Evolutionary conservation across 768 basidiomycete species (phyloP).

Genomic region (Mycena pura): DNA sequence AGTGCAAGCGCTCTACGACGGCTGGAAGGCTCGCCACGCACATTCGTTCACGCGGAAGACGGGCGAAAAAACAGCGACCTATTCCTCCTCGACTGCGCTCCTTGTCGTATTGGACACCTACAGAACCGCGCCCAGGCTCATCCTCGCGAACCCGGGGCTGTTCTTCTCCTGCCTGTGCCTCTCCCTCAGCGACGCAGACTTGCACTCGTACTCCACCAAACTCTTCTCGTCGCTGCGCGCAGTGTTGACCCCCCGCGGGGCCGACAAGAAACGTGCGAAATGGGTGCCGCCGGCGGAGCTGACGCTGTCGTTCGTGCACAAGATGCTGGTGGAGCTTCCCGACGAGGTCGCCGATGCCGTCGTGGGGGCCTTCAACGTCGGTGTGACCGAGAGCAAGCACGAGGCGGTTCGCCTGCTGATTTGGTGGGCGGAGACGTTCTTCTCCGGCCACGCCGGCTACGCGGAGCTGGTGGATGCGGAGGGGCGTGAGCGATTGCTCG

Average conservation of each 20-base stretch:
- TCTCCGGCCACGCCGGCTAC: not conserved
- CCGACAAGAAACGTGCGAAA: constrained; percentile 1
- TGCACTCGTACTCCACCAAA: constrained; percentile 4
- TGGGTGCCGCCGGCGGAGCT: constrained; percentile 27
- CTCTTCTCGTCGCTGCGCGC: constrained; percentile 12
- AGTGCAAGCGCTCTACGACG: constrained; percentile 20
- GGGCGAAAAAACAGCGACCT: not conserved
- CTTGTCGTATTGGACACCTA: constrained; percentile 15
- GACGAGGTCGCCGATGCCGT: constrained; percentile 21
- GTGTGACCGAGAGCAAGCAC: constrained; percentile 15
- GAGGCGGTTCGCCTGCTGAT: constrained; percentile 18
- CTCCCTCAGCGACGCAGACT: constrained; percentile 20
- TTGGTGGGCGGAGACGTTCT: constrained; percentile 25
- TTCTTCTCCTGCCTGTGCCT: constrained; percentile 25
- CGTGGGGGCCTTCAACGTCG: constrained; percentile 19
- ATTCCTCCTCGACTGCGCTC: constrained; percentile 20
- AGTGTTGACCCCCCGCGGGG: constrained; percentile 9
- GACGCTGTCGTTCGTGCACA: constrained; percentile 26
- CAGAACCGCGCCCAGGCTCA: constrained; percentile 17
- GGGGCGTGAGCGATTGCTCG: constrained; percentile 20
- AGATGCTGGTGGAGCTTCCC: constrained; percentile 24
- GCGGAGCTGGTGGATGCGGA: constrained; percentile 21
- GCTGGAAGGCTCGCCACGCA: constrained; percentile 20
- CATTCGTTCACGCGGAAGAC: constrained; percentile 8
- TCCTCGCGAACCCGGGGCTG: constrained; percentile 20